A percentile compares a stretch with the other conserved stretches of the same genome.
These are phyloP conservation scores for Komagataella phaffii DNA, from an alignment of 805 yeast genomes.

Conservation along the genomic window DNA sequence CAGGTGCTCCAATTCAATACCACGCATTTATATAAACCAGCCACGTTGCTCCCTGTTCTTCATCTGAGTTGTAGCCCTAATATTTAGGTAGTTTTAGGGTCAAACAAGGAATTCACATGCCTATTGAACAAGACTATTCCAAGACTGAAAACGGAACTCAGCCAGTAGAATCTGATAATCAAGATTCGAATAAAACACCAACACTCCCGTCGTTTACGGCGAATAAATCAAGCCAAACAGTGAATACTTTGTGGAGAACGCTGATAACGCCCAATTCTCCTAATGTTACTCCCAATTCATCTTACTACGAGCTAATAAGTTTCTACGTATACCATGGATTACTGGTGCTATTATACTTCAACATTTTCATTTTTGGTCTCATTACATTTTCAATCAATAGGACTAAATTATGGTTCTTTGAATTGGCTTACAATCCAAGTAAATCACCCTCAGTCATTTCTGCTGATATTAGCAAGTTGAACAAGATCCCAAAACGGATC, in stretches of 20 bases:
- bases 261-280: not conserved
- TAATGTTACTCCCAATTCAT: not conserved
- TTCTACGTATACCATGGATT: constrained; percentile 31
- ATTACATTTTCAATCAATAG: constrained; percentile 37
- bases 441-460: constrained; percentile 78
- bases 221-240: not conserved
- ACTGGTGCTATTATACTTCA: constrained; percentile 36
- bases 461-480: constrained; percentile 60
- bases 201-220: not conserved
- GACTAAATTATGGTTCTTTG: constrained; percentile 40
- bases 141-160: not conserved
- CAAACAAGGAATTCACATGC: not conserved
- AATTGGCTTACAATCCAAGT: constrained; percentile 53
- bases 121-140: not conserved
- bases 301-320: constrained; percentile 1
- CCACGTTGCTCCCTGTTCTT: not conserved
- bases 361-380: constrained; percentile 43
- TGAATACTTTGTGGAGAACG: not conserved
- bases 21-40: not conserved
- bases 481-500: constrained; percentile 66
- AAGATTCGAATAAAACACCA: not conserved
- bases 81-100: not conserved
- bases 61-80: not conserved
- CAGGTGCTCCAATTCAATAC: not conserved
- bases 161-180: not conserved